Conservation (phyloP, 2,329 filamentous ascomycete genomes). For the Diplodia sapinea region DNA sequence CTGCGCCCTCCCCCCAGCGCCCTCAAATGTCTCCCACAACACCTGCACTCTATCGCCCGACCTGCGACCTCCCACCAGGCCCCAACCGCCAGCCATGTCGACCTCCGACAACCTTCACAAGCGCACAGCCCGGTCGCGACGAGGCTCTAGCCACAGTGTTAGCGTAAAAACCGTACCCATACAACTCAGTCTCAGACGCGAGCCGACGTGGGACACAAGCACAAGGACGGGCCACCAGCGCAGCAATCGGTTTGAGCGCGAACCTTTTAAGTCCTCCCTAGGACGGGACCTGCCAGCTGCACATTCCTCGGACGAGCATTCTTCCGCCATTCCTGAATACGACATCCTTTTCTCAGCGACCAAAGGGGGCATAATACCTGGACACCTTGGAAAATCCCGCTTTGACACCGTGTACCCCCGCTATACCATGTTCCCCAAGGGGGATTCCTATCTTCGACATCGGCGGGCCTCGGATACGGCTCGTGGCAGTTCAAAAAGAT, state of each 20-base stretch:
- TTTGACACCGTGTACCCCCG: background rate
- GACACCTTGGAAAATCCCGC: background rate
- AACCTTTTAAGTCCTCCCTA: background rate
- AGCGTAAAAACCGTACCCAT: background rate
- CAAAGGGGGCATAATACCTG: background rate
- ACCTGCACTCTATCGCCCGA: slow-evolving; percentile 20
- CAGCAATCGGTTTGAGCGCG: slow-evolving; percentile 20
- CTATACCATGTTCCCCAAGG: background rate
- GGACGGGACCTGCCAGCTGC: background rate
- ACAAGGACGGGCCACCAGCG: background rate
- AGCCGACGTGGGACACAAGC: background rate
- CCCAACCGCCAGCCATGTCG: slow-evolving; percentile 21
- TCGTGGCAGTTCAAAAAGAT: background rate
- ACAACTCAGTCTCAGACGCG: background rate
- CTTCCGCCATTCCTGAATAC: background rate
- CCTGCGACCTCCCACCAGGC: slow-evolving; percentile 8
- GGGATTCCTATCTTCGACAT: background rate
- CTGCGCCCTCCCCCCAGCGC: background rate
- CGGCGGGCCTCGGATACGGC: background rate
- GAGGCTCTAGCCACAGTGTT: background rate
- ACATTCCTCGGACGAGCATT: background rate
- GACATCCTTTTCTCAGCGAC: background rate
- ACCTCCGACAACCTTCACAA: slow-evolving; percentile 5
- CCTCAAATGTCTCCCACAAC: background rate
- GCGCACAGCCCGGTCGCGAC: background rate